phyloP scores from a whole-genome alignment of 768 basidiomycete species.

The Termitomyces sp. region DNA sequence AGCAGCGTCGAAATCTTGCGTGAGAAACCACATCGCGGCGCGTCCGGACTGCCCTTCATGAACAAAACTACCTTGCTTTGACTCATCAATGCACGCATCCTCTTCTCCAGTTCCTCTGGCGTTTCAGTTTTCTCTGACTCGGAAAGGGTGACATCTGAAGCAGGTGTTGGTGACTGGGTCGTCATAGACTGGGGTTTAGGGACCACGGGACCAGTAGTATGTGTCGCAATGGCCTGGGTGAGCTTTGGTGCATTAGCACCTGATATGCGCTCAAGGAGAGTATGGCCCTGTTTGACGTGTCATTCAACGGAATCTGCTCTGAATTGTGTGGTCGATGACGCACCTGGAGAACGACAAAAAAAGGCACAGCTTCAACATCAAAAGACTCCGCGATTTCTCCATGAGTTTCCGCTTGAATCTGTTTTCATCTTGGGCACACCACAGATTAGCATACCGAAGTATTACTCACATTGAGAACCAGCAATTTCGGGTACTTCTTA shows the following conservation, averaged over 20 bases:
- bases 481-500: conserved; percentile 56
- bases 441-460: background rate
- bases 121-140: conserved; percentile 37
- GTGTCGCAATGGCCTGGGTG: conserved; percentile 53
- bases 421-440: background rate
- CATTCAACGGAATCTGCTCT: background rate
- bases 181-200: conserved; percentile 46
- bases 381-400: conserved; percentile 89
- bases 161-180: conserved; percentile 31
- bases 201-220: conserved; percentile 33
- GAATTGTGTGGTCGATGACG: conserved; percentile 14
- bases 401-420: conserved; percentile 83
- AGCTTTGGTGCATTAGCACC: conserved; percentile 77
- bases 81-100: conserved; percentile 71
- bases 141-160: conserved; percentile 16
- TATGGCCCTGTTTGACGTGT: conserved; percentile 64
- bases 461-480: conserved; percentile 67
- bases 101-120: conserved; percentile 56
- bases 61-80: conserved; percentile 77
- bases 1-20: conserved; percentile 67
- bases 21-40: conserved; percentile 83
- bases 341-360: conserved; percentile 78
- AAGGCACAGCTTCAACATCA: conserved; percentile 84
- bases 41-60: conserved; percentile 84
- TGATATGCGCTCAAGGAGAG: conserved; percentile 67